A percentile compares a stretch with the other conserved stretches of the same genome.
These are phyloP conservation scores for Agaricus blazei DNA, from an alignment of 768 basidiomycete genomes.

Conservation along the genomic window DNA sequence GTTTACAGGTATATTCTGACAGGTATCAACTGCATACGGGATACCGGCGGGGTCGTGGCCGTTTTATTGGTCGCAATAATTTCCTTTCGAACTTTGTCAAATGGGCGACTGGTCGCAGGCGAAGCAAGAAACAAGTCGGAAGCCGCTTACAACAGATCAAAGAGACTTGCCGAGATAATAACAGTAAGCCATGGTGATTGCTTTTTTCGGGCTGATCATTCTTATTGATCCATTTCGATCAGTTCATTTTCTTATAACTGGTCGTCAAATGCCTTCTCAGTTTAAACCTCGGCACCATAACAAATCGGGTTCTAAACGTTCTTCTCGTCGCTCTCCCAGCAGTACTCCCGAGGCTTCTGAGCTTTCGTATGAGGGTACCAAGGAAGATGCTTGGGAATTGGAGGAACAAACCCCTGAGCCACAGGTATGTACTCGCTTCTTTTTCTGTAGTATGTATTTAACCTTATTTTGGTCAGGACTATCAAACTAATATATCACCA, in stretches of 20 bases:
- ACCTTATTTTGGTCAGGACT: too few relatives aligned
- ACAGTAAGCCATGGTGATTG: background rate
- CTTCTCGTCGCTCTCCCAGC: background rate
- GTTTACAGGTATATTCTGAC: conserved; percentile 59
- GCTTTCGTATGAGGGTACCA: too few relatives aligned
- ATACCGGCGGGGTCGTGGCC: conserved; percentile 52
- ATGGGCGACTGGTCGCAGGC: conserved; percentile 54
- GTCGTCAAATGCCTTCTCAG: conserved; percentile 1
- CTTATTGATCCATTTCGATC: background rate
- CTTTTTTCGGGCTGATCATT: background rate
- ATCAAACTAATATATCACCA: background rate
- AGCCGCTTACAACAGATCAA: conserved; percentile 74
- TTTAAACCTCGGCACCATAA: background rate
- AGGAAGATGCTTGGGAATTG: too few relatives aligned
- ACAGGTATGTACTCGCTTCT: too few relatives aligned
- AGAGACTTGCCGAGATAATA: conserved; percentile 52
- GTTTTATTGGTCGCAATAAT: conserved; percentile 73
- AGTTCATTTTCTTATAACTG: conserved; percentile 8
- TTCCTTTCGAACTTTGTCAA: conserved; percentile 76
- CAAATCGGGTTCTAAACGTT: background rate
- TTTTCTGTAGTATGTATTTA: too few relatives aligned
- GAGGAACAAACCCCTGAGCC: too few relatives aligned
- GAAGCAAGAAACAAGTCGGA: conserved; percentile 75
- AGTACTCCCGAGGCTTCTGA: conserved; percentile 1
- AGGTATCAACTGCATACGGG: conserved; percentile 59